Evolutionary conservation across 129 eudicot genomes (phyloP).

Genomic region (Dittrichia graveolens): DNA sequence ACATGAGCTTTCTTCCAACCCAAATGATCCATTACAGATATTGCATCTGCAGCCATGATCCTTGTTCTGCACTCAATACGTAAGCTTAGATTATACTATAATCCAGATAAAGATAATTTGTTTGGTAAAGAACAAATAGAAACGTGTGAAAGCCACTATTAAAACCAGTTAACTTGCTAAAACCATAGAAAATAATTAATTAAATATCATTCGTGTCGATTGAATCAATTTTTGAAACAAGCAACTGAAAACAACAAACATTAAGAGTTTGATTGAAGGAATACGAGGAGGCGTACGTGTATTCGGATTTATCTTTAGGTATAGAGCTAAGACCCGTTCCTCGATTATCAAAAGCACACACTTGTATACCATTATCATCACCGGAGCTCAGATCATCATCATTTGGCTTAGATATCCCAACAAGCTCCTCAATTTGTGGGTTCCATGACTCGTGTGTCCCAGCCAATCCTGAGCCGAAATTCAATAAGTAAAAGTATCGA

Average conservation of each 20-base stretch:
- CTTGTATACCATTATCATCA: conserved; percentile 51
- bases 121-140: too few species aligned
- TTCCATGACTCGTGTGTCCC: conserved; percentile 88
- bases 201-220: too few species aligned
- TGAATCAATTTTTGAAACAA: not conserved
- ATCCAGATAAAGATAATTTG: not conserved
- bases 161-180: too few species aligned
- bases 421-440: conserved; percentile 77
- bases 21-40: conserved; percentile 87
- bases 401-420: conserved; percentile 63
- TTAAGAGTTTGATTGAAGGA: not conserved
- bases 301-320: conserved; percentile 64
- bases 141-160: too few species aligned
- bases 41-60: conserved; percentile 95
- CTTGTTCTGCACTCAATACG: conserved; percentile 60
- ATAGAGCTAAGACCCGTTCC: conserved; percentile 93
- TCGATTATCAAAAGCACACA: conserved; percentile 92
- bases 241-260: not conserved
- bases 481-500: not conserved
- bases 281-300: conserved; percentile 54
- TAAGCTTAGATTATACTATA: not conserved
- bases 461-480: conserved; percentile 67
- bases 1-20: conserved; percentile 97
- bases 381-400: conserved; percentile 30
- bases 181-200: too few species aligned